These are phyloP conservation scores for Aureobasidium lini DNA, from an alignment of 2,329 filamentous ascomycete genomes.

Conservation along the genomic window DNA sequence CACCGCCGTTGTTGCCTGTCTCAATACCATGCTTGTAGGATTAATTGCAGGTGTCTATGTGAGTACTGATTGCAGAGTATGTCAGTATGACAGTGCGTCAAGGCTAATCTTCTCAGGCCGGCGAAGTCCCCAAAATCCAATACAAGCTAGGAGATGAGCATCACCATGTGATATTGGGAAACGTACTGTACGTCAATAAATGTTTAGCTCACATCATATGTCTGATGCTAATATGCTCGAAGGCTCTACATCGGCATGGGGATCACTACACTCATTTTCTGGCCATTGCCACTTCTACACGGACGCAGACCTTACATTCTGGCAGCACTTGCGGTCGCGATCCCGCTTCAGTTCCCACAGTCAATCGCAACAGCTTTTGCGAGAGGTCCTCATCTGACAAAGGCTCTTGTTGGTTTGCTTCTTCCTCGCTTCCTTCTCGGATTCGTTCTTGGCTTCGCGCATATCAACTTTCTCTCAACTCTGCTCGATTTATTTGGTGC, in stretches of 20 bases:
- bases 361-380: conserved; percentile 55
- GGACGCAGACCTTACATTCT: conserved; percentile 73
- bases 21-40: conserved; percentile 65
- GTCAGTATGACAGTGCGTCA: neutral
- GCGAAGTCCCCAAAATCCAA: conserved; percentile 70
- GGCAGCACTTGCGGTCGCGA: conserved; percentile 57
- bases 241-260: conserved; percentile 63
- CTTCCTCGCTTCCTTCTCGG: conserved; percentile 60
- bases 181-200: conserved; percentile 46
- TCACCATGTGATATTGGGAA: conserved; percentile 63
- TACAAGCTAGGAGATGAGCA: conserved; percentile 65
- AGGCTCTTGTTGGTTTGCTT: conserved; percentile 55
- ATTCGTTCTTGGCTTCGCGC: conserved; percentile 62
- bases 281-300: conserved; percentile 68
- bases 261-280: conserved; percentile 61
- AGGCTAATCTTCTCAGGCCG: conserved; percentile 38
- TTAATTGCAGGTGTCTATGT: conserved; percentile 65
- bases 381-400: conserved; percentile 46
- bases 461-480: conserved; percentile 67
- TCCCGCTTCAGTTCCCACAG: conserved; percentile 70
- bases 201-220: neutral
- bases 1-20: conserved; percentile 60
- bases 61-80: conserved; percentile 17
- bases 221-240: neutral
- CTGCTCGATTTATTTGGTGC: conserved; percentile 70